These are phyloP conservation scores for Butyriboletus loyo DNA, from an alignment of 768 basidiomycete genomes.

Conservation along the genomic window DNA sequence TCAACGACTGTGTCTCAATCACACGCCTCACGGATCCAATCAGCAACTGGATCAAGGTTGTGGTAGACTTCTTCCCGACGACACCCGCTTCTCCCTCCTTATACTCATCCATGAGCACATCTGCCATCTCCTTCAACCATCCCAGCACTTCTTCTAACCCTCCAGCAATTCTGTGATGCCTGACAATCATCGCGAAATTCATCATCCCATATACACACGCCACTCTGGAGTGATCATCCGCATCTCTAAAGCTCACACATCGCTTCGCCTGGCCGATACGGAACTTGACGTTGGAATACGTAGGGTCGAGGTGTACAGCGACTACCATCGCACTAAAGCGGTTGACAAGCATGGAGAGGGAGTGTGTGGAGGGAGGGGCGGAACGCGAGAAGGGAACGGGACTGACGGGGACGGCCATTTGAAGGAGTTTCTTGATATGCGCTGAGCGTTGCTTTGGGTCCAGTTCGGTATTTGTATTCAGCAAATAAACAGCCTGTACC, in stretches of 20 bases:
- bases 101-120: slow-evolving; percentile 54
- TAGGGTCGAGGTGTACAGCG: slow-evolving; percentile 65
- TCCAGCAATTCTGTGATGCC: slow-evolving; percentile 45
- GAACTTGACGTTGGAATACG: slow-evolving; percentile 40
- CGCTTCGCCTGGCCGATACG: slow-evolving; percentile 63
- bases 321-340: slow-evolving; percentile 72
- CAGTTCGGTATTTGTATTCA: slow-evolving; percentile 32
- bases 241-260: slow-evolving; percentile 66
- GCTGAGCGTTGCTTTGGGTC: slow-evolving; percentile 37
- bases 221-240: slow-evolving; percentile 60
- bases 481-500: slow-evolving; percentile 49
- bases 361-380: slow-evolving; percentile 46
- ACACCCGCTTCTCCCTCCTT: slow-evolving; percentile 28
- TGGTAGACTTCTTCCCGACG: slow-evolving; percentile 25
- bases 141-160: slow-evolving; percentile 48
- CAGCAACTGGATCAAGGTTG: slow-evolving; percentile 47
- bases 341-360: slow-evolving; percentile 79
- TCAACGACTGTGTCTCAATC: slow-evolving; percentile 39
- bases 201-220: slow-evolving; percentile 74
- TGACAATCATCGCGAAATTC: slow-evolving; percentile 62
- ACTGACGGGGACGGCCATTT: slow-evolving; percentile 69
- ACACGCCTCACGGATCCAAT: slow-evolving; percentile 57
- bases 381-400: slow-evolving; percentile 60
- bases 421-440: slow-evolving; percentile 64
- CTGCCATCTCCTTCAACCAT: slow-evolving; percentile 66